These are phyloP conservation scores for Ceratobasidium sp. DNA, from an alignment of 1,284 basidiomycete genomes.

Conservation along the genomic window DNA sequence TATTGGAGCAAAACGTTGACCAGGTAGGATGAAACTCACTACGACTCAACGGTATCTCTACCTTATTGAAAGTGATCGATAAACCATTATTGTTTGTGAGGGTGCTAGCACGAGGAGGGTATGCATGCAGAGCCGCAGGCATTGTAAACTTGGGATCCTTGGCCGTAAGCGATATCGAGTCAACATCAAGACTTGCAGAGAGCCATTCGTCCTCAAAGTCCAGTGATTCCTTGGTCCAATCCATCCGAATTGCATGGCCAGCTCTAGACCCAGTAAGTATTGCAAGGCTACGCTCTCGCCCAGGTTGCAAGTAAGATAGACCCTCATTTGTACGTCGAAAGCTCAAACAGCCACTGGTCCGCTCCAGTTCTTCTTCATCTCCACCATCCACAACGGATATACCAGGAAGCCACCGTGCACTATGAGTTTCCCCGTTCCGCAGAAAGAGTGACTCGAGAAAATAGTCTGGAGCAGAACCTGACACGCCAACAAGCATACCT, in stretches of 20 bases:
- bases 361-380: background rate
- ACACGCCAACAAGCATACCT: background rate
- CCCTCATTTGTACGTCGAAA: background rate
- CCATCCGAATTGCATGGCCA: background rate
- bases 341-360: background rate
- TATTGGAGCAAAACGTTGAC: too few relatives aligned
- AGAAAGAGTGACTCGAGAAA: background rate
- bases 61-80: background rate
- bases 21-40: constrained; percentile 9
- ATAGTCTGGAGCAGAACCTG: background rate
- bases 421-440: background rate
- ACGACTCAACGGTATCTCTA: background rate
- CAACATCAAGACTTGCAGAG: background rate
- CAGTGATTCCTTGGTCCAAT: background rate
- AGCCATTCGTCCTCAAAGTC: background rate
- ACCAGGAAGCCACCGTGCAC: background rate
- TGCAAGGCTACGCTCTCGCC: background rate
- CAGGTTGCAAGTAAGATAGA: background rate
- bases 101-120: constrained; percentile 11
- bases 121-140: background rate
- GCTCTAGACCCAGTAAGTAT: background rate
- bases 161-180: constrained; percentile 23
- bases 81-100: constrained; percentile 9
- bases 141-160: constrained; percentile 1
- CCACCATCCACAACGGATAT: background rate